Evolutionary conservation across 495 filamentous ascomycete species (phyloP).

Genomic region (Glonium stellatum): DNA sequence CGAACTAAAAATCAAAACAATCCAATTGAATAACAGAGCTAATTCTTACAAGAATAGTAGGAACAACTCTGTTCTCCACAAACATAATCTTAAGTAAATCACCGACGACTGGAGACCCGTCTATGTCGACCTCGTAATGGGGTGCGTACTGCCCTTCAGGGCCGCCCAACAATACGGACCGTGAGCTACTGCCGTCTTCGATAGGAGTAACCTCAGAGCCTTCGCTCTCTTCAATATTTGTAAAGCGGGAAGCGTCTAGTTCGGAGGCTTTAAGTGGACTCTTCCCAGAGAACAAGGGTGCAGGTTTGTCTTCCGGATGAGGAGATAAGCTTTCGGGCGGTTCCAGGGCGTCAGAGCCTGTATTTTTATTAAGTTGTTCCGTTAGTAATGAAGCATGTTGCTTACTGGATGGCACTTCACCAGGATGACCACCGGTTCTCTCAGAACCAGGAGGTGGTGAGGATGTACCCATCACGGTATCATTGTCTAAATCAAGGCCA

Average conservation of each 20-base stretch:
- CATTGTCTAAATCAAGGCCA: constrained; percentile 46
- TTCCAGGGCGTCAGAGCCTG: constrained; percentile 12
- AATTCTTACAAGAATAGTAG: constrained; percentile 76
- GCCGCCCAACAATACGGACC: constrained; percentile 23
- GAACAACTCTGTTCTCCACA: constrained; percentile 87
- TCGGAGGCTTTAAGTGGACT: constrained; percentile 4
- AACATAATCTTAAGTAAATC: constrained; percentile 97
- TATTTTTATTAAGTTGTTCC: constrained; percentile 24
- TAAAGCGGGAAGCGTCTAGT: constrained; percentile 16
- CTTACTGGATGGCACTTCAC: constrained; percentile 10
- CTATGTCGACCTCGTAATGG: constrained; percentile 54
- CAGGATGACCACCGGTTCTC: constrained; percentile 8
- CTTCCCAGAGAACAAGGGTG: constrained; percentile 54
- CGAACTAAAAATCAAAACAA: constrained; percentile 13
- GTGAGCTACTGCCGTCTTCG: constrained; percentile 23
- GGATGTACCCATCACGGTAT: constrained; percentile 35
- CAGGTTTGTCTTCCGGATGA: constrained; percentile 59
- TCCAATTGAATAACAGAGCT: neutral
- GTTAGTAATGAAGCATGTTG: constrained; percentile 23
- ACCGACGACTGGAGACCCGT: constrained; percentile 85
- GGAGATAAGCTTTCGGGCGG: constrained; percentile 40
- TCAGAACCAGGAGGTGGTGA: constrained; percentile 4
- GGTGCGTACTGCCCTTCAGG: constrained; percentile 27
- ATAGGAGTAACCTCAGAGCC: constrained; percentile 28
- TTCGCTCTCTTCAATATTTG: constrained; percentile 18